Evolutionary conservation across 2,329 filamentous ascomycete species (phyloP).

Genomic region (Botrytis squamosa): DNA sequence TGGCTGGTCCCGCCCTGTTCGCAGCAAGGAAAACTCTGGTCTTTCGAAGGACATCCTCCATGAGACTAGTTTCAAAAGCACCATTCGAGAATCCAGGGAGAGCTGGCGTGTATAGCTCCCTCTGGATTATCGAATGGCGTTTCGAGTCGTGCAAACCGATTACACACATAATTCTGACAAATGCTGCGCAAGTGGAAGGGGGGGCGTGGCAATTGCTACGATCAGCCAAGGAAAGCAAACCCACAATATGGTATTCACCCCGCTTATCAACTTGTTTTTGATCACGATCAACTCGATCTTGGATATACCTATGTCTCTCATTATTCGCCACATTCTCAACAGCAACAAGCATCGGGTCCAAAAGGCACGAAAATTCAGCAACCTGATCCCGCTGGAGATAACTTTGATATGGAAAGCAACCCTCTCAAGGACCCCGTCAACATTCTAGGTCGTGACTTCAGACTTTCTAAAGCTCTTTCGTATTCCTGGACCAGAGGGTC

Average conservation of each 20-base stretch:
- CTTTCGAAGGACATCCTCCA: neutral
- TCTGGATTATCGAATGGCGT: neutral
- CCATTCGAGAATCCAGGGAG: neutral
- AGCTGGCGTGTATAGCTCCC: neutral
- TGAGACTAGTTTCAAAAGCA: neutral
- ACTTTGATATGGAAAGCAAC: neutral
- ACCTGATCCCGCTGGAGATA: neutral
- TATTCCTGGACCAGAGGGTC: neutral
- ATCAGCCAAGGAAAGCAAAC: conserved; percentile 31
- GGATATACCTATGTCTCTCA: conserved; percentile 41
- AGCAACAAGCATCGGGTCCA: conserved; percentile 37
- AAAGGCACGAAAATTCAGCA: neutral
- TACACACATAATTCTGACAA: neutral
- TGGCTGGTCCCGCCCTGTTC: neutral
- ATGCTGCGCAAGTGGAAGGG: neutral
- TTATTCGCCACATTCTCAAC: conserved; percentile 37
- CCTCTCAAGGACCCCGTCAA: neutral
- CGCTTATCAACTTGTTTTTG: conserved; percentile 28
- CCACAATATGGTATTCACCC: conserved; percentile 32
- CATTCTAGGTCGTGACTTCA: neutral
- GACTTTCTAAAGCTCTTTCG: neutral
- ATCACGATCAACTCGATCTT: conserved; percentile 31
- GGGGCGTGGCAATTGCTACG: conserved; percentile 29
- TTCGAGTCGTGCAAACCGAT: neutral
- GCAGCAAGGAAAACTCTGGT: neutral